Evolutionary conservation across 148 eudicot genomes (phyloP), one percentile per base, ranked within the genome.

Genomic region (Nepenthes gracilis): DNA sequence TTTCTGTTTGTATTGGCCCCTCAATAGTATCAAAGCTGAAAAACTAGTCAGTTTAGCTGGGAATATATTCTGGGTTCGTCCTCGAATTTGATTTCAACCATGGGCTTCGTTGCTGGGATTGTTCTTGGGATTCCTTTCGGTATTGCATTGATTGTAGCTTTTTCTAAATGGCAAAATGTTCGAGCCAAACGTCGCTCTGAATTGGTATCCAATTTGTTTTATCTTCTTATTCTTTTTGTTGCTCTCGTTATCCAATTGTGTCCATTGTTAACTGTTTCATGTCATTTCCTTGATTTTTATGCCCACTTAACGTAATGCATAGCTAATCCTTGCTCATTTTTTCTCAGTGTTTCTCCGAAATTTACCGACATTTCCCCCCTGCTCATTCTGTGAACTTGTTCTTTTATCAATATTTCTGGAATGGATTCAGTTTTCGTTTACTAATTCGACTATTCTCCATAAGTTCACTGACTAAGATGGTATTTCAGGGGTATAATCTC

Each of bases 181-280:
- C 87, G 97, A 69, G 80, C 91, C 67, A 79, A 75, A 67, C 73
- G 67, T 3, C 97, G 95, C 10, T 55, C 71, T 69, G 75, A 85
- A 55, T 69, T 90, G 92, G 97, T 90, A 66, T 33, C 14, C 4
- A 47, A 60, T 11, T 9, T n/a, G 6, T 4, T 12, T 9, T 35
- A 43, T 35, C 6, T 34, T 8, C 36, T 9, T 60, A 10, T 38
- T 23, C 8, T 40, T 61, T 6, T 48, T 61, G 38, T 8, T 12
- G 58, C 10, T 23, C 14, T 52, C 12, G 2, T 40, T 36, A 36
- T 43, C 47, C 7, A 37, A 14, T 33, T 35, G 11, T 23, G 35
- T 33, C 7, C 33, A 10, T 55, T 9, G 1, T 55, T 6, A 54
- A 4, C 11, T 35, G 58, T 4, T 55, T 11, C 36, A 55, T 55